Evolutionary conservation across 768 basidiomycete species (phyloP).

Genomic region (Naganishia onofrii): DNA sequence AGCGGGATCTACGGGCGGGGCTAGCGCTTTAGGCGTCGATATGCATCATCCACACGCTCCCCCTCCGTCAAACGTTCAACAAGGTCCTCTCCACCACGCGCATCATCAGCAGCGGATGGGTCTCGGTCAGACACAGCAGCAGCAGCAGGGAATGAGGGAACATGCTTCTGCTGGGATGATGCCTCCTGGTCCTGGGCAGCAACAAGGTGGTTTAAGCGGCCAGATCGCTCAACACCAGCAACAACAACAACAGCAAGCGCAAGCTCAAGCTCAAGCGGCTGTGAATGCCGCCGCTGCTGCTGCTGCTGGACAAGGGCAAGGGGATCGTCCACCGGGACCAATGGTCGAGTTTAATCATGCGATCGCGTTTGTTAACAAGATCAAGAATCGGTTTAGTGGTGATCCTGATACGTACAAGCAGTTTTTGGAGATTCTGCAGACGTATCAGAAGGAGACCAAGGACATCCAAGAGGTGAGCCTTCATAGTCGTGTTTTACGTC

Average conservation of each 20-base stretch:
- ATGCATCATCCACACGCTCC: constrained; percentile 11
- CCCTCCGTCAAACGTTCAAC: not conserved
- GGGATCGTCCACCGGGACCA: constrained; percentile 29
- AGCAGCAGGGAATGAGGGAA: not conserved
- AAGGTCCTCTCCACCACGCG: not conserved
- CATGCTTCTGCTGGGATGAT: not conserved
- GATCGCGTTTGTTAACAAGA: constrained; percentile 96
- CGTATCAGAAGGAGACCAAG: constrained; percentile 60
- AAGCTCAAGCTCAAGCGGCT: not conserved
- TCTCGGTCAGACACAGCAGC: not conserved
- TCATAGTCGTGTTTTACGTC: not conserved
- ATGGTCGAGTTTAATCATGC: constrained; percentile 66
- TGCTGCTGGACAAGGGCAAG: constrained; percentile 18
- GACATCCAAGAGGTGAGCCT: constrained; percentile 56
- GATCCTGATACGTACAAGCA: constrained; percentile 74
- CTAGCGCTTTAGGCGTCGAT: not conserved
- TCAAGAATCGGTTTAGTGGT: constrained; percentile 83
- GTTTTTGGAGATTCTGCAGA: constrained; percentile 57
- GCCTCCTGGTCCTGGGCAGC: not conserved
- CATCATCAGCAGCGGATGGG: constrained; percentile 6
- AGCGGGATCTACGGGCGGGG: not conserved
- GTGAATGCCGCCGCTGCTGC: not conserved
- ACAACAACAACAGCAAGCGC: too few species aligned
- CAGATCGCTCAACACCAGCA: constrained; percentile 20
- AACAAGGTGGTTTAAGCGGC: constrained; percentile 3